Base-by-base conservation (phyloP, 2,329 filamentous ascomycete genomes). In the Curvularia lunata region DNA sequence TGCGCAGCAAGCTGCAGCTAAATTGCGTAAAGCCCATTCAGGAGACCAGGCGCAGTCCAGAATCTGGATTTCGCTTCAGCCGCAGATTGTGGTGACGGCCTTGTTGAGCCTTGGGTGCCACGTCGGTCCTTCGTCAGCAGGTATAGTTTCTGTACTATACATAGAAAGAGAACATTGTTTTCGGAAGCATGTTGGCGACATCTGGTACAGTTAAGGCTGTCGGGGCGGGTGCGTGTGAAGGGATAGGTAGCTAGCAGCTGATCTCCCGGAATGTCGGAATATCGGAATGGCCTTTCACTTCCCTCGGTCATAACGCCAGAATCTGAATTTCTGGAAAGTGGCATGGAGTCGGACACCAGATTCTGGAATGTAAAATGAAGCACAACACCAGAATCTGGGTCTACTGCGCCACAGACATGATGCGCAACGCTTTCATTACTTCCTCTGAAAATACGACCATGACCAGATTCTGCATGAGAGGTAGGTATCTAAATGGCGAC, bases 381-480 rank as follows among this genome's bases (percentile, higher is more conserved):
- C 7, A 8, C 7, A 34, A 34, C 18, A 34, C 13, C 27, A 43
- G 48, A 51, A 18, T 51, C 28, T 34, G 48, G 46, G 34, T 23
- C 9, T 18, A 12, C 21, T 27, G 6, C 13, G 21, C 32, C 32
- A 23, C 28, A 25, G 19, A 23, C 5, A 23, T 21, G 1, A 18
- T 18, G 16, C 8, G 32, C 32, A 4, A n/a, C 25, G 1, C 27
- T 3, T 32, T 32, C 27, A 32, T 16, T 7, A 32, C 6, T 16
- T 27, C n/a, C 32, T 10, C 16, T 23, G 10, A 21, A 23, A 30
- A 21, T 13, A 6, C 10, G 27, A 3, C 23, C 16, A 41, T 7
- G 12, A 25, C 48, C 48, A 51, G 48, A 51, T 43, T 51, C 48
- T 51, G 48, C 27, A 43, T 19, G 18, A 8, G 12, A 38, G 30